Evolutionary conservation across 2,329 filamentous ascomycete species (phyloP).

Genomic region (Epichloe sibirici): DNA sequence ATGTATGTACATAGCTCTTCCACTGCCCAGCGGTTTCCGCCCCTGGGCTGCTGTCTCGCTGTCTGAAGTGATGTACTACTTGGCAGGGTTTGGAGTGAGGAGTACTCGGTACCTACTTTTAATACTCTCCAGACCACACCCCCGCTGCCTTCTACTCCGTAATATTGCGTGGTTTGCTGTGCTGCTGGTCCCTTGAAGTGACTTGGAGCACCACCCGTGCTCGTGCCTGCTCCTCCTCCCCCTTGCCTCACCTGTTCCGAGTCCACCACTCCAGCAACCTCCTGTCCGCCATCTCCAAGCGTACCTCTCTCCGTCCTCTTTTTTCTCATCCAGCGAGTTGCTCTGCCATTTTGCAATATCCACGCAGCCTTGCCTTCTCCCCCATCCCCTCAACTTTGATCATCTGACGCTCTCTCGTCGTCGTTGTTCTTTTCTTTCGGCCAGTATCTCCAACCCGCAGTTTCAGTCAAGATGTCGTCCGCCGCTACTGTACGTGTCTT

Average conservation of each 20-base stretch:
- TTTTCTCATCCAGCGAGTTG: slow-evolving; percentile 8
- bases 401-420: slow-evolving; percentile 8
- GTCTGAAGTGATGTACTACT: no score
- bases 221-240: slow-evolving; percentile 5
- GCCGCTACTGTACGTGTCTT: slow-evolving; percentile 10
- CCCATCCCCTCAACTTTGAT: slow-evolving; percentile 4
- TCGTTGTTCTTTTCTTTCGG: slow-evolving; percentile 7
- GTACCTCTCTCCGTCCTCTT: slow-evolving; percentile 5
- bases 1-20: not conserved
- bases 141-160: not conserved
- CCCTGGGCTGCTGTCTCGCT: not conserved
- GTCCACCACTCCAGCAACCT: slow-evolving; percentile 3
- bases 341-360: slow-evolving; percentile 3
- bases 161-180: not conserved
- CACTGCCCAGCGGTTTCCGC: not conserved
- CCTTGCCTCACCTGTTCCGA: slow-evolving; percentile 2
- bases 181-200: not conserved
- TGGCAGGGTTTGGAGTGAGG: no score
- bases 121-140: no score
- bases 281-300: slow-evolving; percentile 6
- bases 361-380: slow-evolving; percentile 4
- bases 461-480: slow-evolving; percentile 15
- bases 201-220: not conserved
- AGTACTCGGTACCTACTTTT: not conserved
- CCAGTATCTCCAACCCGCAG: slow-evolving; percentile 2